Base-by-base conservation (phyloP, 768 basidiomycete species). In the Mycena metata region DNA sequence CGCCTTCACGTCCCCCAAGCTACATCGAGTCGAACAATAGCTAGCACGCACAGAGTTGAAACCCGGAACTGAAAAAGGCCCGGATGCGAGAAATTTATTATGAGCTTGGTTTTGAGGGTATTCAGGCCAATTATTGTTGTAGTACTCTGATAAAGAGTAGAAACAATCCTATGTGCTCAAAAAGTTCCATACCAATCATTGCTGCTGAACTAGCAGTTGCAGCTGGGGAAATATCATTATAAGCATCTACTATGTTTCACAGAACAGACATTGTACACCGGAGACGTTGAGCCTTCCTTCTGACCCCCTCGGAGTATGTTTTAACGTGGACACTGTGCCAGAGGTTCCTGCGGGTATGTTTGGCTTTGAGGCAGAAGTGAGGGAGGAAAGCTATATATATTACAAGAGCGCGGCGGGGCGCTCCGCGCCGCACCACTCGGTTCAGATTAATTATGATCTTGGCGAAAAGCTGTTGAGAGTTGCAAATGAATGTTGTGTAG, bases 41-140 rank as follows among this genome's bases (percentile, higher is more conserved):
- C n/a, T n/a, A n/a, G n/a, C n/a, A n/a, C n/a, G n/a, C n/a, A 52
- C 50, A 52, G 50, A 52, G 50, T 52, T 33, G 30, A 52, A 52
- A 30, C 50, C 26, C 50, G 12, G 26, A 52, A 19, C 12, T 15
- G 50, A 52, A 52, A 52, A 52, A 52, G 24, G 16, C 50, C 50
- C 33, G 50, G 50, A 52, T 30, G 50, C 10, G 50, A 52, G 33
- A 52, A 52, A 52, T 52, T 8, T 16, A 33, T 52, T 52, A 33
- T 33, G 17, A 7, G 26, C 26, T 33, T 30, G 50, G 15, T 33
- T 52, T 52, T 52, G 26, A 19, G 26, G 5, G 24, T 12, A 35
- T 26, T 52, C 12, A 33, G 12, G 4, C 30, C 12, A 33, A 9
- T 52, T 16, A 30, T 33, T 52, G 30, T 52, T 52, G 24, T 52